Evolutionary conservation across 768 basidiomycete genomes (phyloP).

Genomic region (Lactarius trivialis): DNA sequence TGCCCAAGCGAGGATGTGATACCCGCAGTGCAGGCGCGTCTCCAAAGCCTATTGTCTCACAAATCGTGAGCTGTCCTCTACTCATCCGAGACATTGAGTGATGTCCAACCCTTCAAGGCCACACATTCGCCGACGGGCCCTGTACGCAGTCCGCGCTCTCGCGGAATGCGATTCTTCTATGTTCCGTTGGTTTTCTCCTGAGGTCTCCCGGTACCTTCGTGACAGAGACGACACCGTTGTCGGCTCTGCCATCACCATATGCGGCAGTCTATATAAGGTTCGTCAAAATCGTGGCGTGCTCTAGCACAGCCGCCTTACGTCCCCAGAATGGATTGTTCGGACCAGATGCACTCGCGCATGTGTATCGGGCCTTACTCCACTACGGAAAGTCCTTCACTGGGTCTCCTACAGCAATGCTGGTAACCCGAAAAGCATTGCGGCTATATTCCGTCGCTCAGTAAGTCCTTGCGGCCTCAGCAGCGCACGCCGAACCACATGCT

Average conservation of each 20-base stretch:
- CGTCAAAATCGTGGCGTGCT: not conserved
- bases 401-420: slow-evolving; percentile 2
- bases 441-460: slow-evolving; percentile 13
- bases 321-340: slow-evolving; percentile 19
- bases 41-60: slow-evolving; percentile 62
- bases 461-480: slow-evolving; percentile 1
- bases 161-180: slow-evolving; percentile 11
- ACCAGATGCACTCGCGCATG: slow-evolving; percentile 3
- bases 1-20: slow-evolving; percentile 59
- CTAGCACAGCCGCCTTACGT: not conserved
- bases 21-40: slow-evolving; percentile 64
- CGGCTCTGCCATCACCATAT: slow-evolving; percentile 15
- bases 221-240: slow-evolving; percentile 18
- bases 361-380: slow-evolving; percentile 1
- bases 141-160: slow-evolving; percentile 18
- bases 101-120: not conserved
- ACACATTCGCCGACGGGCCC: slow-evolving; percentile 7
- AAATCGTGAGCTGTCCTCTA: slow-evolving; percentile 61
- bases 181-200: slow-evolving; percentile 12
- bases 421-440: slow-evolving; percentile 12
- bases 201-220: slow-evolving; percentile 15
- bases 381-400: slow-evolving; percentile 3
- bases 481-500: not conserved
- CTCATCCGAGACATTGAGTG: not conserved
- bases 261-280: slow-evolving; percentile 17